Base-by-base conservation (phyloP, 2,329 filamentous ascomycete genomes). In the Metarhizium rileyi region DNA sequence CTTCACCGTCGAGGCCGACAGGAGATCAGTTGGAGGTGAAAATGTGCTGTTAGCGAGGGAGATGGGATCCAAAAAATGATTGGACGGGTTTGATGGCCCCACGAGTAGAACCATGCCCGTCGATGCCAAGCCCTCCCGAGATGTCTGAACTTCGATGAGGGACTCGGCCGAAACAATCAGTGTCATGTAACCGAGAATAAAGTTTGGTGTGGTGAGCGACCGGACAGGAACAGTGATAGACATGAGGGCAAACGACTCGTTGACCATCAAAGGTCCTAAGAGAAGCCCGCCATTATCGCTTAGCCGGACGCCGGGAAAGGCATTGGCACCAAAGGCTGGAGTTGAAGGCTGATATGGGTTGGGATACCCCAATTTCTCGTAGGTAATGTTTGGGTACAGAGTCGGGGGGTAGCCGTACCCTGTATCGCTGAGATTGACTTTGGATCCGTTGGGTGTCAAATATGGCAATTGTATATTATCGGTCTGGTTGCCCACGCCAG, bases 151-250 rank as follows among this genome's bases (percentile, higher is more conserved):
- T 42, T 74, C 66, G n/a, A 81, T 70, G 3, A 93, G 71, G 1
- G 84, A 74, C 4, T 70, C 69, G 2, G 84, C 84, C 50, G 86
- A 79, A 49, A 86, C 77, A n/a, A 95, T 73, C 2, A 91, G 70
- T 1, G 89, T 95, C 70, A 95, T 78, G 71, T 89, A 95, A 2
- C 88, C 90, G 5, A 95, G 73, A 1, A 91, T 78, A 53, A 85
- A 81, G 3, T 69, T 70, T 20, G 40, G 68, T 63, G 2, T 76
- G 75, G 2, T 74, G 73, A 61, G 85, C 82, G 57, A 58, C 52
- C 87, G 77, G 48, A 96, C 80, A 0, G 90, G 87, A 16, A 91
- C 69, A 0, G 90, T 95, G 51, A 95, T 72, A 2, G 90, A 95
- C 12, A 95, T 64, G 10, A 96, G 70, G 22, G 87, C 86, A 55